Evolutionary conservation across 495 filamentous ascomycete species (phyloP).

Genomic region (Xylaria grammica): DNA sequence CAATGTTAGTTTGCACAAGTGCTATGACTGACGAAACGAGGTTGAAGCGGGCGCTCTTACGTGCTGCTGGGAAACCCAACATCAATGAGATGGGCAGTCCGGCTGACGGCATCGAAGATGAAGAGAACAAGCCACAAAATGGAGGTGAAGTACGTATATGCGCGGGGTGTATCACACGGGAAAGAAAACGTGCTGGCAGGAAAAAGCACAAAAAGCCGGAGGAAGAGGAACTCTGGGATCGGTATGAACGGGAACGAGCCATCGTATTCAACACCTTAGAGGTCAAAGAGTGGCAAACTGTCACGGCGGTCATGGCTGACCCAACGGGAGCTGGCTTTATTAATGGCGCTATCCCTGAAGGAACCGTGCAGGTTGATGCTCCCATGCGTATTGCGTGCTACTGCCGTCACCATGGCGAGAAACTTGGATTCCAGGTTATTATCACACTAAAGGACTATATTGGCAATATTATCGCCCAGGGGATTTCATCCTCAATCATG

Average conservation of each 20-base stretch:
- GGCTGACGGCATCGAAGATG: slow-evolving; percentile 37
- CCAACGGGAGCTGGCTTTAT: slow-evolving; percentile 35
- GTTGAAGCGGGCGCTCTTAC: slow-evolving; percentile 65
- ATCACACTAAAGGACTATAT: slow-evolving; percentile 86
- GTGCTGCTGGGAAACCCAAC: slow-evolving; percentile 55
- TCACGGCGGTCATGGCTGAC: slow-evolving; percentile 44
- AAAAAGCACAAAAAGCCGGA: slow-evolving; percentile 88
- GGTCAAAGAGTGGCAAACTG: slow-evolving; percentile 79
- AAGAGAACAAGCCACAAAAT: slow-evolving; percentile 75
- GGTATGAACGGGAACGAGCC: slow-evolving; percentile 76
- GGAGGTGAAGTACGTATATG: slow-evolving; percentile 92
- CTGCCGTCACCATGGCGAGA: slow-evolving; percentile 91
- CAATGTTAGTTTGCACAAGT: slow-evolving; percentile 85
- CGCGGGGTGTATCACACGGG: slow-evolving; percentile 77
- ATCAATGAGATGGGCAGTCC: slow-evolving; percentile 16
- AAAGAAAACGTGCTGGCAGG: slow-evolving; percentile 84
- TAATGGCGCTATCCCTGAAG: slow-evolving; percentile 55
- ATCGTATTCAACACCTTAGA: slow-evolving; percentile 96
- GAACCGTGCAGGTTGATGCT: slow-evolving; percentile 73
- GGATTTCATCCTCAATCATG: slow-evolving; percentile 84
- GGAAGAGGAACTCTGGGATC: slow-evolving; percentile 79
- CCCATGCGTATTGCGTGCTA: slow-evolving; percentile 98
- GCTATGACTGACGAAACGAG: slow-evolving; percentile 80
- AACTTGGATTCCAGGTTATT: slow-evolving; percentile 89
- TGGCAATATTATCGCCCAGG: slow-evolving; percentile 77